Evolutionary conservation across 1,139 yeast genomes (phyloP).

Genomic region (Hemisphaericaspora lyxosophila): DNA sequence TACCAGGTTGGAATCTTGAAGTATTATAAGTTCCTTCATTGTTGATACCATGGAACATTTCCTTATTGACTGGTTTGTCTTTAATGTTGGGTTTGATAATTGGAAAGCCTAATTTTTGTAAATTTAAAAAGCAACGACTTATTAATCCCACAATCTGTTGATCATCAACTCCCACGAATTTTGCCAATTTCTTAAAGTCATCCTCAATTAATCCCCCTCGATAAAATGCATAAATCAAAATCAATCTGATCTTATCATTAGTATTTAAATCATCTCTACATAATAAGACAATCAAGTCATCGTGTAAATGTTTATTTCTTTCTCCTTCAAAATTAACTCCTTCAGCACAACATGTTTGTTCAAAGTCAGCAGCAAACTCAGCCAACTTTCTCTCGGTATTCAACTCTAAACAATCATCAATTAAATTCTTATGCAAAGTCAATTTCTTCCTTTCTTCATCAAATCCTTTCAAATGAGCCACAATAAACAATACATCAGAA

Average conservation of each 20-base stretch:
- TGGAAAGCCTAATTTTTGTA: conserved; percentile 65
- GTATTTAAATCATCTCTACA: conserved; percentile 51
- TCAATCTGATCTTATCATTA: conserved; percentile 71
- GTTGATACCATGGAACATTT: conserved; percentile 63
- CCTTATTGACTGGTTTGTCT: conserved; percentile 41
- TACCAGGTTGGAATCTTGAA: conserved; percentile 74
- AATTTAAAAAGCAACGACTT: conserved; percentile 58
- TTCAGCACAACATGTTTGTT: conserved; percentile 73
- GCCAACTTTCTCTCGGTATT: conserved; percentile 57
- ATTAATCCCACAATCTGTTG: conserved; percentile 52
- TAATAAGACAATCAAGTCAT: conserved; percentile 60
- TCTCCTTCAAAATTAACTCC: conserved; percentile 75
- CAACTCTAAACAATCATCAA: conserved; percentile 55
- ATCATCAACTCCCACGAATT: conserved; percentile 64
- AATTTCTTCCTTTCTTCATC: conserved; percentile 65
- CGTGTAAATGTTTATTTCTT: conserved; percentile 62
- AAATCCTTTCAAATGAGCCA: conserved; percentile 66
- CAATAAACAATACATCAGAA: conserved; percentile 62
- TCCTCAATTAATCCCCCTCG: conserved; percentile 80
- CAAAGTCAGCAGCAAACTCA: conserved; percentile 63
- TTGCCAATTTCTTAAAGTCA: conserved; percentile 70
- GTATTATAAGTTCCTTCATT: conserved; percentile 69
- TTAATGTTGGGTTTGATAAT: conserved; percentile 52
- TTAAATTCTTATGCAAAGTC: conserved; percentile 58
- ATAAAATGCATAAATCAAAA: conserved; percentile 75